A percentile compares a stretch with the other conserved stretches of the same genome.
phyloP scores from a whole-genome alignment of 495 filamentous ascomycete species.

The Aspergillus saccharolyticus region DNA sequence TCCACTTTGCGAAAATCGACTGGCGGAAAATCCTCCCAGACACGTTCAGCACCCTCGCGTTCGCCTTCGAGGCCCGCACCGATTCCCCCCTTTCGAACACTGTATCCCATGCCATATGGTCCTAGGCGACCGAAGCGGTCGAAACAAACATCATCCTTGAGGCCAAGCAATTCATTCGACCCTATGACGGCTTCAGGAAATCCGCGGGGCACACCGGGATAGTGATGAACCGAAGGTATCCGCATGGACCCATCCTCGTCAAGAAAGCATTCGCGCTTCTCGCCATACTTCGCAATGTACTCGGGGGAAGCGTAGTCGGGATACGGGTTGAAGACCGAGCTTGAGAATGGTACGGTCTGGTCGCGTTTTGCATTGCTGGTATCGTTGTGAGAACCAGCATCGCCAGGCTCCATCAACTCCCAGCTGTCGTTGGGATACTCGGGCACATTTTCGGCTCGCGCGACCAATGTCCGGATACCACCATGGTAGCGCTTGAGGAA shows the following conservation, averaged over 20 bases:
- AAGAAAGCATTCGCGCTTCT: slow-evolving; percentile 72
- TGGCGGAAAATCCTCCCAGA: slow-evolving; percentile 64
- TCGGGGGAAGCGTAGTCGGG: slow-evolving; percentile 57
- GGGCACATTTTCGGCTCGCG: slow-evolving; percentile 56
- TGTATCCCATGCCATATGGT: slow-evolving; percentile 87
- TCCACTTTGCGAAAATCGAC: slow-evolving; percentile 69
- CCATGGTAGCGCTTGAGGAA: slow-evolving; percentile 83
- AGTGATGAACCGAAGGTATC: slow-evolving; percentile 64
- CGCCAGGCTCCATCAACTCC: slow-evolving; percentile 22
- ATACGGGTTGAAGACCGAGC: slow-evolving; percentile 62
- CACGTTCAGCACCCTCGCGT: slow-evolving; percentile 62
- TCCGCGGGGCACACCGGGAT: slow-evolving; percentile 66
- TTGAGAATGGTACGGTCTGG: slow-evolving; percentile 32
- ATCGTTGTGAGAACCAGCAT: slow-evolving; percentile 3
- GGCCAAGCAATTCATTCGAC: slow-evolving; percentile 70
- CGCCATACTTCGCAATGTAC: slow-evolving; percentile 55
- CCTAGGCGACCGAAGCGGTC: slow-evolving; percentile 86
- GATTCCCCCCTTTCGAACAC: slow-evolving; percentile 65
- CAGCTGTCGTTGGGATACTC: slow-evolving; percentile 64
- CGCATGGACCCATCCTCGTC: slow-evolving; percentile 56
- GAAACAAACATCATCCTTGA: slow-evolving; percentile 87
- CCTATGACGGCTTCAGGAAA: slow-evolving; percentile 82
- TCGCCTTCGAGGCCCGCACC: slow-evolving; percentile 79
- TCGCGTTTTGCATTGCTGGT: slow-evolving; percentile 18
- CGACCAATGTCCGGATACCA: slow-evolving; percentile 63